Conservation (phyloP, 2,329 filamentous ascomycete species). For the Knufia petricola region DNA sequence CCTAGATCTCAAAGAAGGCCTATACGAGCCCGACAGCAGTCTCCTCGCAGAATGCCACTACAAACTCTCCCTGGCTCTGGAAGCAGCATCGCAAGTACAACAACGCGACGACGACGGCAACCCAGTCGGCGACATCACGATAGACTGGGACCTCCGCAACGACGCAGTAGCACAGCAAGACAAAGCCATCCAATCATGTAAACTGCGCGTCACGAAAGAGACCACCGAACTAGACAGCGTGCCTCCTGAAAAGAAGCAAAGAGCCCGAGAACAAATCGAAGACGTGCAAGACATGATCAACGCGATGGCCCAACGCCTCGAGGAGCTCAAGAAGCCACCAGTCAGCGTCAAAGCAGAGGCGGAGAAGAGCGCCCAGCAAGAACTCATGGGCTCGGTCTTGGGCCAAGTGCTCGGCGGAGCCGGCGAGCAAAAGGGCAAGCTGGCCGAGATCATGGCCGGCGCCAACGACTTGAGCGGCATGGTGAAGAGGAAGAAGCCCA, state of each 20-base stretch:
- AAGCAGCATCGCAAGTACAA: conserved; percentile 73
- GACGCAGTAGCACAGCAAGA: conserved; percentile 52
- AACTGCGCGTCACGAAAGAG: conserved; percentile 45
- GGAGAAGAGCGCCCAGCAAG: conserved; percentile 25
- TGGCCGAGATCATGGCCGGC: conserved; percentile 45
- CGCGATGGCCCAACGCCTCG: conserved; percentile 51
- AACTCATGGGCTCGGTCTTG: conserved; percentile 45
- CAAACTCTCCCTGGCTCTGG: conserved; percentile 87
- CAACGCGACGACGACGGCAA: conserved; percentile 31
- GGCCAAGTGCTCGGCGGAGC: conserved; percentile 47
- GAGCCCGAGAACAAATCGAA: conserved; percentile 40
- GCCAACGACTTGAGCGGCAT: conserved; percentile 52
- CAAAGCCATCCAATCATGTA: conserved; percentile 50
- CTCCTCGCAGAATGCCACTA: conserved; percentile 90
- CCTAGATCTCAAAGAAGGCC: conserved; percentile 65
- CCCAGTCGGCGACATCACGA: conserved; percentile 32
- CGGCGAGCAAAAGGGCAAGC: conserved; percentile 40
- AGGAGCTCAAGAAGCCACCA: conserved; percentile 48
- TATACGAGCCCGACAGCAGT: conserved; percentile 72
- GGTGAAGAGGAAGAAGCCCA: conserved; percentile 46
- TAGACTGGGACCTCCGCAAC: conserved; percentile 47
- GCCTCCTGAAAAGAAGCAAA: conserved; percentile 27
- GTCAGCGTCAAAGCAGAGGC: conserved; percentile 35
- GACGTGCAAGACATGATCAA: conserved; percentile 53
- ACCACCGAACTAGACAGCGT: conserved; percentile 34